Evolutionary conservation across 805 yeast genomes (phyloP), one percentile per base, ranked within the genome.

Genomic region (Cyberlindnera mrakii): DNA sequence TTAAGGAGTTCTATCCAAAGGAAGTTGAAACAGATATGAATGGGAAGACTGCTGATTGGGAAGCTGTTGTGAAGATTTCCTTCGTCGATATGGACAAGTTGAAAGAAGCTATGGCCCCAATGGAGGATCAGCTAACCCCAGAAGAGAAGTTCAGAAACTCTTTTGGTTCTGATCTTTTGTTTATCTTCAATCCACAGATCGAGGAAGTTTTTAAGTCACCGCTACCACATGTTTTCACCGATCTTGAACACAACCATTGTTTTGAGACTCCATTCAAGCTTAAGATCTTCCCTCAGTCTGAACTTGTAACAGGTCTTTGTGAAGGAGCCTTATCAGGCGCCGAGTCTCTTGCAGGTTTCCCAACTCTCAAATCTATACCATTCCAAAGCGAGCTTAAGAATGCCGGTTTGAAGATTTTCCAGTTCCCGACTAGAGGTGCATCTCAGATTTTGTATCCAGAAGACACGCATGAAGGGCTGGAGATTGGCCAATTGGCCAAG

Each of bases 21-120:
- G 87, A 86, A 46, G 96, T 91, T 44, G 86, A 81, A 41, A 72
- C 86, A 30, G 99, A 93, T 66, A 74, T 80, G 76, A 93, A 93
- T 60, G 99, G 98, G 35, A 93, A 93, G 62, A 86, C 89, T 43
- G 95, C 93, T 2, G 83, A 88, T 39, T 93, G 99, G 99, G 98
- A 93, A 67, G 97, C 97, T 10, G 96, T 93, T 43, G 96, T 93
- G 6, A 75, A 87, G 55, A 75, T 93, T 45, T 82, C 95, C 5
- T 93, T 93, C 71, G 97, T 93, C 37, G 97, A 93, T 52, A 88
- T 85, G 56, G 64, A 75, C 27, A 74, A 93, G 47, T 72, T 93
- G 44, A 66, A 83, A 29, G 79, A 72, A 4, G 91, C 91, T 1
- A 76, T 93, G 75, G 69, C 65, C 38, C 86, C 95, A 2, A 64